Percentiles rank a stretch among this genome's conserved stretches.
These are phyloP conservation scores for Alloteropsis semialata DNA, from an alignment of 176 grass and related monocot genomes.

Conservation along the genomic window DNA sequence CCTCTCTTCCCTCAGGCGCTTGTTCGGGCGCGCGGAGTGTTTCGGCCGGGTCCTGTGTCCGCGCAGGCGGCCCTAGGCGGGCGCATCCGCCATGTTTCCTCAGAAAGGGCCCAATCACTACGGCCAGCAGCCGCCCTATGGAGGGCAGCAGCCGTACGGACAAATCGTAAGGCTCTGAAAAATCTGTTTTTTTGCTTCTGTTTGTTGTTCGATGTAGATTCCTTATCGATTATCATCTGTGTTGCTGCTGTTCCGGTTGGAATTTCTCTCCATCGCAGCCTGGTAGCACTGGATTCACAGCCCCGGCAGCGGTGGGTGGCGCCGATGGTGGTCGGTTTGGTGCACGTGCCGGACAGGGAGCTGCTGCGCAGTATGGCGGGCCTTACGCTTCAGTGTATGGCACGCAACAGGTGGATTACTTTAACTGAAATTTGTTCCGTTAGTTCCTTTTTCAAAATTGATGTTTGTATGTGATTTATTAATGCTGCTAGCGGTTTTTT, in stretches of 20 bases:
- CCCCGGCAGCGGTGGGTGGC: background rate
- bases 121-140: constrained; percentile 58
- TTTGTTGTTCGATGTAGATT: background rate
- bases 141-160: constrained; percentile 59
- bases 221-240: background rate
- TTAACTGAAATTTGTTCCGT: background rate
- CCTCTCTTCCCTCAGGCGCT: constrained; percentile 1
- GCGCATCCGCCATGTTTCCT: constrained; percentile 62
- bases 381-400: constrained; percentile 71
- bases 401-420: constrained; percentile 53
- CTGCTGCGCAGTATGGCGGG: constrained; percentile 55
- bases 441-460: background rate
- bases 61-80: constrained; percentile 5
- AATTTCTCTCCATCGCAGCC: constrained; percentile 41
- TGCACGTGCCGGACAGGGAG: constrained; percentile 34
- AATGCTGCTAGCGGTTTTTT: background rate
- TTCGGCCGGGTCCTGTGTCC: constrained; percentile 5
- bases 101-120: constrained; percentile 70
- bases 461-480: background rate
- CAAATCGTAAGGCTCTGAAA: constrained; percentile 50
- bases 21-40: background rate
- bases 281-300: constrained; percentile 56
- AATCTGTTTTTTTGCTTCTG: background rate
- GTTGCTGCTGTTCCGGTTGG: background rate
- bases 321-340: constrained; percentile 49